Evolutionary conservation across 176 grass and related monocot species (phyloP).

Genomic region (Musa schizocarpa): DNA sequence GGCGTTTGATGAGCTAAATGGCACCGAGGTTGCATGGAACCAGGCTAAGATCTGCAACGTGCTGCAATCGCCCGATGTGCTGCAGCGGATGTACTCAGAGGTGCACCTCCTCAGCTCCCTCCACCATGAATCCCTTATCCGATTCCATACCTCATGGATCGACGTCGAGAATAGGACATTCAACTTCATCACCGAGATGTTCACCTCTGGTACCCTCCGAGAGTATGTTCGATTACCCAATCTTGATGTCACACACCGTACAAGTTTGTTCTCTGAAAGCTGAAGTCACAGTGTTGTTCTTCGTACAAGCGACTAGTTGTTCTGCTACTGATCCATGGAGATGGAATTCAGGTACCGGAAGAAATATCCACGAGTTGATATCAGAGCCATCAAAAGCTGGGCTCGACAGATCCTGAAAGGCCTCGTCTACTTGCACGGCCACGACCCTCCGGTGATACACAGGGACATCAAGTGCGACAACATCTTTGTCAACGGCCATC

Average conservation of each 20-base stretch:
- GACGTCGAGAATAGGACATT: conserved; percentile 30
- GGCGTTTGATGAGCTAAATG: conserved; percentile 71
- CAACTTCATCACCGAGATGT: conserved; percentile 99
- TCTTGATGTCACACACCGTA: not conserved
- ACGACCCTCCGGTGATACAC: conserved; percentile 60
- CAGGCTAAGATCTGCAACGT: conserved; percentile 55
- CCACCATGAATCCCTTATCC: conserved; percentile 70
- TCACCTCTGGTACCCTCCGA: conserved; percentile 85
- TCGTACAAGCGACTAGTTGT: too few relatives aligned
- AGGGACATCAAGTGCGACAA: conserved; percentile 97
- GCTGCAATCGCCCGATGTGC: conserved; percentile 45
- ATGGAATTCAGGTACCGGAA: conserved; percentile 34
- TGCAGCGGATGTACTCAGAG: conserved; percentile 84
- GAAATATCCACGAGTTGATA: conserved; percentile 48
- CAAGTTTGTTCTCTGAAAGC: not conserved
- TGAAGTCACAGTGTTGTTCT: too few relatives aligned
- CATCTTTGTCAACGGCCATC: conserved; percentile 72
- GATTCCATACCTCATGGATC: conserved; percentile 74
- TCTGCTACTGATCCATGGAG: not conserved
- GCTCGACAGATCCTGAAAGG: conserved; percentile 55
- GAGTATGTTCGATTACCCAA: conserved; percentile 25
- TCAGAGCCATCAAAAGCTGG: conserved; percentile 58
- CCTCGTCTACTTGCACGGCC: conserved; percentile 59
- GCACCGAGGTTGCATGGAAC: conserved; percentile 89
- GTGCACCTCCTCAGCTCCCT: conserved; percentile 65